Conservation (phyloP, 257 asterid genomes). For the Paulownia fortunei region DNA sequence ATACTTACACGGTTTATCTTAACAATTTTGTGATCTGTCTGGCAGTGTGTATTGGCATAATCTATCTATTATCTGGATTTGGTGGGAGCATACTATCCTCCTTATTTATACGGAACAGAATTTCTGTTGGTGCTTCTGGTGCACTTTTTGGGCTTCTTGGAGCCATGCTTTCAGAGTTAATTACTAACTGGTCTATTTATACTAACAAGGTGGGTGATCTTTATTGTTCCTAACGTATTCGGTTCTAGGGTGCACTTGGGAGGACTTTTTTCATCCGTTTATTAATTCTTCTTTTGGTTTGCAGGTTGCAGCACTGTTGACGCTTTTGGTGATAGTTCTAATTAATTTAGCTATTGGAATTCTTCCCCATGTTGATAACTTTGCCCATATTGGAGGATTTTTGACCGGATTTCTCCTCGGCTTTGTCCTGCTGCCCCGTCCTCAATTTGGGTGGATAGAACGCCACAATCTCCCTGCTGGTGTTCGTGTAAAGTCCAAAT, state of each 20-base stretch:
- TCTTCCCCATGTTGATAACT: conserved; percentile 85
- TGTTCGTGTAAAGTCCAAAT: conserved; percentile 62
- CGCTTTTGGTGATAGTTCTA: conserved; percentile 66
- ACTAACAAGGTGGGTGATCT: conserved; percentile 68
- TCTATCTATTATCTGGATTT: conserved; percentile 78
- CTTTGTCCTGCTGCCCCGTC: conserved; percentile 75
- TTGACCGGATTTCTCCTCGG: conserved; percentile 88
- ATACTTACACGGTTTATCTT: neutral
- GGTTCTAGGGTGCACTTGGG: no score
- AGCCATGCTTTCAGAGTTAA: conserved; percentile 88
- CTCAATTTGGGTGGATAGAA: conserved; percentile 88
- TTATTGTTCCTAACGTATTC: neutral
- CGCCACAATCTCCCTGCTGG: conserved; percentile 61
- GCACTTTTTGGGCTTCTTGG: conserved; percentile 98
- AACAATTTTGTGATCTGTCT: neutral
- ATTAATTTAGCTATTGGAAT: conserved; percentile 82
- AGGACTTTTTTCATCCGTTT: neutral
- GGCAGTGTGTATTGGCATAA: conserved; percentile 71
- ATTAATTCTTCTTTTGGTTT: neutral
- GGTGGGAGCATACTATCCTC: conserved; percentile 86
- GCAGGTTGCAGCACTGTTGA: conserved; percentile 78
- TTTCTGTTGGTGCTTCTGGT: conserved; percentile 96
- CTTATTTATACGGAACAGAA: conserved; percentile 58
- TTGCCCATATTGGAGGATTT: conserved; percentile 95
- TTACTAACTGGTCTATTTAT: conserved; percentile 91